These are phyloP conservation scores for Insectozyma bohioensis DNA, from an alignment of 1,139 yeast genomes.

Conservation along the genomic window DNA sequence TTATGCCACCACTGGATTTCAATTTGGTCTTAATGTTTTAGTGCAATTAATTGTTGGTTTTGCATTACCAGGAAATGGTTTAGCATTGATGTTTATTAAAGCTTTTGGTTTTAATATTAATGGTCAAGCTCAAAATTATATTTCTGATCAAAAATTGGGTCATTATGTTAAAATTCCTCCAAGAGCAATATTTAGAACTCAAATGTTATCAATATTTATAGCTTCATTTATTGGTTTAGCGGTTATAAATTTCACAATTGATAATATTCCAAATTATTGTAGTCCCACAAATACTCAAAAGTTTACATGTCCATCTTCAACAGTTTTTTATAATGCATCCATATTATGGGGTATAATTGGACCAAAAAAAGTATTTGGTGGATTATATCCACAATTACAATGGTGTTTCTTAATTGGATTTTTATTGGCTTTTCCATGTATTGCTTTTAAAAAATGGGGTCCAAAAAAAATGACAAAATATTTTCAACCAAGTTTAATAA, in stretches of 20 bases:
- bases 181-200: slow-evolving; percentile 56
- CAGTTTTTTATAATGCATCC: slow-evolving; percentile 53
- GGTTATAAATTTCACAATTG: slow-evolving; percentile 51
- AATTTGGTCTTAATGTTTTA: slow-evolving; percentile 56
- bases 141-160: slow-evolving; percentile 56
- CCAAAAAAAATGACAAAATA: slow-evolving; percentile 28
- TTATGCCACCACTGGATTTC: slow-evolving; percentile 53
- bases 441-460: slow-evolving; percentile 37
- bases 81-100: slow-evolving; percentile 58
- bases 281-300: slow-evolving; percentile 33
- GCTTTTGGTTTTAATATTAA: slow-evolving; percentile 60
- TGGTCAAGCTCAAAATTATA: slow-evolving; percentile 60
- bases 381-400: slow-evolving; percentile 47
- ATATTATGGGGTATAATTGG: slow-evolving; percentile 68
- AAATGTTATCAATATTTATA: slow-evolving; percentile 42
- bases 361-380: slow-evolving; percentile 49
- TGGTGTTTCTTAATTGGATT: slow-evolving; percentile 59
- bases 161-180: slow-evolving; percentile 63
- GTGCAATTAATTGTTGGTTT: slow-evolving; percentile 64
- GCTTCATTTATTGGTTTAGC: slow-evolving; percentile 50
- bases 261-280: slow-evolving; percentile 27
- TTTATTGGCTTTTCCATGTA: slow-evolving; percentile 42
- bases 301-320: slow-evolving; percentile 50
- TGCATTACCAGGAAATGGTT: slow-evolving; percentile 62
- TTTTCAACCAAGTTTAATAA: slow-evolving; percentile 46